Conservation (phyloP, 140 eudicot species). For the Bidens hawaiensis region DNA sequence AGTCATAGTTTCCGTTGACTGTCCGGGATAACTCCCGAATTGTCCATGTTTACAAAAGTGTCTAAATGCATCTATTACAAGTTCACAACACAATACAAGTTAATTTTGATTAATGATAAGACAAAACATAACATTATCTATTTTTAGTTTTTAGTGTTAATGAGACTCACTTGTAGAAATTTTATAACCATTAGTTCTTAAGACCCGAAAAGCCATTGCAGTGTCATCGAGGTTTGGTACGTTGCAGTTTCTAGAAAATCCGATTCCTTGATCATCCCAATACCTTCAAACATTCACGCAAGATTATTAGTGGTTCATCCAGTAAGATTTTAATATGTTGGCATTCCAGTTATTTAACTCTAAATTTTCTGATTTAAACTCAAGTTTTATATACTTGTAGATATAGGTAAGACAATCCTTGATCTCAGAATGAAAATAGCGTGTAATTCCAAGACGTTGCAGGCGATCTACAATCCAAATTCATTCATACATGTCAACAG, state of each 20-base stretch:
- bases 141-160: background rate
- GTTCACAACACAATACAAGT: background rate
- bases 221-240: slow-evolving; percentile 50
- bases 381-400: background rate
- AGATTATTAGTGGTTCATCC: background rate
- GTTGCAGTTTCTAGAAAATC: slow-evolving; percentile 30
- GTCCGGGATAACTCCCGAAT: slow-evolving; percentile 32
- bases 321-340: background rate
- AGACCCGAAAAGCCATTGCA: slow-evolving; percentile 45
- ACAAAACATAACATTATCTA: background rate
- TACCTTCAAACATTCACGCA: slow-evolving; percentile 10
- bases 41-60: slow-evolving; percentile 32
- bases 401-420: slow-evolving; percentile 16
- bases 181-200: slow-evolving; percentile 37
- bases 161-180: slow-evolving; percentile 31
- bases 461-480: slow-evolving; percentile 16
- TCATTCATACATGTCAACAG: slow-evolving; percentile 6
- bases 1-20: slow-evolving; percentile 29
- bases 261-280: slow-evolving; percentile 45
- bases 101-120: background rate
- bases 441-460: slow-evolving; percentile 18
- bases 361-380: background rate
- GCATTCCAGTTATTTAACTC: background rate
- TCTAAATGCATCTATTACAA: slow-evolving; percentile 47
- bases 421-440: slow-evolving; percentile 7